phyloP scores from a whole-genome alignment of 495 filamentous ascomycete species.

The Aspergillus avenaceus region DNA sequence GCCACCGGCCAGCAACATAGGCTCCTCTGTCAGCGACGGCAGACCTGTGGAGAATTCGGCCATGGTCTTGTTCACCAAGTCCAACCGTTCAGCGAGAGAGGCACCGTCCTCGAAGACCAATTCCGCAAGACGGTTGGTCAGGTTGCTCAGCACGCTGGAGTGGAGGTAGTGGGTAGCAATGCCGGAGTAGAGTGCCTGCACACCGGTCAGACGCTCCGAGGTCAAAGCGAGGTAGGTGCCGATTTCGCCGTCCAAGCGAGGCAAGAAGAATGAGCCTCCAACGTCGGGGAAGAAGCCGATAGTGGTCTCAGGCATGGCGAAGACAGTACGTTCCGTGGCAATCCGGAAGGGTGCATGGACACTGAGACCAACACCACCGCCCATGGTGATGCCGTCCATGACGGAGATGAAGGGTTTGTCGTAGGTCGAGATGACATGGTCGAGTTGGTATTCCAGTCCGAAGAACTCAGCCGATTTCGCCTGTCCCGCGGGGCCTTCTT shows the following conservation, averaged over 20 bases:
- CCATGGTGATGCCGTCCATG: constrained; percentile 98
- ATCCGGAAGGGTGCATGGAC: constrained; percentile 95
- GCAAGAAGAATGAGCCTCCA: constrained; percentile 90
- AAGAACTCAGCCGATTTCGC: constrained; percentile 78
- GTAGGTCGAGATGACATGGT: constrained; percentile 95
- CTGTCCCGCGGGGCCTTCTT: constrained; percentile 60
- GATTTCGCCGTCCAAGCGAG: constrained; percentile 74
- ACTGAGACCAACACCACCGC: constrained; percentile 89
- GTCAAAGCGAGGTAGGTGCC: constrained; percentile 93
- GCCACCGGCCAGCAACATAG: constrained; percentile 57
- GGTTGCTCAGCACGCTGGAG: constrained; percentile 72
- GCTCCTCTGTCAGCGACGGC: constrained; percentile 57
- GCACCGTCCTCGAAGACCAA: constrained; percentile 78
- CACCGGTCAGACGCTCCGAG: constrained; percentile 72
- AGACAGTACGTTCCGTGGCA: constrained; percentile 89
- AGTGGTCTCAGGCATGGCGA: constrained; percentile 97
- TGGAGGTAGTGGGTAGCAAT: constrained; percentile 94
- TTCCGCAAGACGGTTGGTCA: constrained; percentile 84
- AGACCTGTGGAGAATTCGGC: constrained; percentile 86
- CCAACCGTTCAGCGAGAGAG: constrained; percentile 52
- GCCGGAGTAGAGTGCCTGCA: constrained; percentile 75
- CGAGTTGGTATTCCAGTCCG: constrained; percentile 84
- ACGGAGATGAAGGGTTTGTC: constrained; percentile 89
- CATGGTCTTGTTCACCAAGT: constrained; percentile 78
- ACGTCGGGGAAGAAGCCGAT: constrained; percentile 99